Evolutionary conservation across 257 asterid species (phyloP), one percentile per base, ranked within the genome.

Genomic region (Ocimum tenuiflorum): DNA sequence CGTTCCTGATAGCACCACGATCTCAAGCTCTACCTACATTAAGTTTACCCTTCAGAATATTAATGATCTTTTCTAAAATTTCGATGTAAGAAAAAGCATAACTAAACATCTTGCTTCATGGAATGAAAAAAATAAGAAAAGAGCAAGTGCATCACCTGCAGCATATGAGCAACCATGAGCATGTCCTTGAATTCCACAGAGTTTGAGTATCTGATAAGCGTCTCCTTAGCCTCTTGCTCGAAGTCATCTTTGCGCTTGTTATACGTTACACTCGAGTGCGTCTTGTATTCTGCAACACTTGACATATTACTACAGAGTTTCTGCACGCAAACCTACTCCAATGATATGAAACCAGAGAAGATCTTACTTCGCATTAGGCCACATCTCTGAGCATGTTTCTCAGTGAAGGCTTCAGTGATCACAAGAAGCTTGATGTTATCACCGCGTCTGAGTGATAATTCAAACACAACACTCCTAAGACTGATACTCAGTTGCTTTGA

Each of bases 1-100:
- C 64, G 50, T 73, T 8, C 86, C 91, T 41, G 81, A 86, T 45
- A 71, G 77, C 13, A 82, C 85, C 15, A 76, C 73, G 38, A 84
- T 65, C 66, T 74, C 86, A 65, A 81, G 73, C 29, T 75, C 82
- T 24, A 84, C 77, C 91, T 84, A 49, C 19, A 0, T 1, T n/a
- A n/a, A n/a, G n/a, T n/a, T n/a, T n/a, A n/a, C n/a, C n/a, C n/a
- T n/a, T n/a, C n/a, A n/a, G n/a, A n/a, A n/a, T n/a, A n/a, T n/a
- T n/a, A n/a, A n/a, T n/a, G n/a, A n/a, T n/a, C n/a, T n/a, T n/a
- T n/a, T n/a, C n/a, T n/a, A n/a, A n/a, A n/a, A n/a, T n/a, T n/a
- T n/a, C n/a, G n/a, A 27, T 27, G 31, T 1, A 4, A 4, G 31
- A 27, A 27, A 27, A 27, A 27, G 31, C 31, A 27, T 1, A 1